Conservation (phyloP, 2,329 filamentous ascomycete species). For the Basipetospora chlamydospora region DNA sequence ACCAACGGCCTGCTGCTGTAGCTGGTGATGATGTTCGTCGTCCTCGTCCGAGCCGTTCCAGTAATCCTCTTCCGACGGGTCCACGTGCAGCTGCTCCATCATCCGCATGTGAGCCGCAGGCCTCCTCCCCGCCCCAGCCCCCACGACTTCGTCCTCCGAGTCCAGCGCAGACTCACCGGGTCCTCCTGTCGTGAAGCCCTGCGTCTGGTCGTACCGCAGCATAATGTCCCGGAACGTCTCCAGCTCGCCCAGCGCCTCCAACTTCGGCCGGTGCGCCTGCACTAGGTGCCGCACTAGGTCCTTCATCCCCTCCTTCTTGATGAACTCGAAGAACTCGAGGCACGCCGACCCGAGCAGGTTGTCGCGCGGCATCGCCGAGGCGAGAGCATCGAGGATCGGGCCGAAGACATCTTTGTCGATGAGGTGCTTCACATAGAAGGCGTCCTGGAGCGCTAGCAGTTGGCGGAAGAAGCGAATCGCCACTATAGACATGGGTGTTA, state of each 20-base stretch:
- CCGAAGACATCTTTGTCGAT: slow-evolving; percentile 69
- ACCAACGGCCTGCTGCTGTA: slow-evolving; percentile 9
- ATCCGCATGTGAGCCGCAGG: slow-evolving; percentile 36
- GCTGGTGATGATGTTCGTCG: no score
- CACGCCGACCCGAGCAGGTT: slow-evolving; percentile 90
- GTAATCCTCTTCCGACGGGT: slow-evolving; percentile 80
- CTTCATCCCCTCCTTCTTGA: slow-evolving; percentile 70
- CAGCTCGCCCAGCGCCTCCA: slow-evolving; percentile 66
- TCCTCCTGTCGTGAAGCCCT: slow-evolving; percentile 48
- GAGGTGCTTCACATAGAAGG: slow-evolving; percentile 79
- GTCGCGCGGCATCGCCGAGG: slow-evolving; percentile 76
- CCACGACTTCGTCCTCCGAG: slow-evolving; percentile 44
- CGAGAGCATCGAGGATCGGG: slow-evolving; percentile 71
- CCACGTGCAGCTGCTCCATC: slow-evolving; percentile 59
- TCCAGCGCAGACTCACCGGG: slow-evolving; percentile 63
- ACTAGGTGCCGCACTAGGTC: slow-evolving; percentile 73
- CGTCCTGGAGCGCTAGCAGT: slow-evolving; percentile 71
- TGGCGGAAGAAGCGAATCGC: slow-evolving; percentile 90
- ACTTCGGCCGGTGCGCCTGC: slow-evolving; percentile 64
- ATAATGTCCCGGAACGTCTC: slow-evolving; percentile 71
- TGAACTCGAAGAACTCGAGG: slow-evolving; percentile 83
- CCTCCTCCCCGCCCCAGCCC: no score
- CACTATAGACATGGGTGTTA: slow-evolving; percentile 29
- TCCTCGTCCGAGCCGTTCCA: slow-evolving; percentile 72
- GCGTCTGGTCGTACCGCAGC: slow-evolving; percentile 63